Evolutionary conservation across 2,329 filamentous ascomycete genomes (phyloP), one percentile per base, ranked within the genome.

Genomic region (Fusarium verrucosum): DNA sequence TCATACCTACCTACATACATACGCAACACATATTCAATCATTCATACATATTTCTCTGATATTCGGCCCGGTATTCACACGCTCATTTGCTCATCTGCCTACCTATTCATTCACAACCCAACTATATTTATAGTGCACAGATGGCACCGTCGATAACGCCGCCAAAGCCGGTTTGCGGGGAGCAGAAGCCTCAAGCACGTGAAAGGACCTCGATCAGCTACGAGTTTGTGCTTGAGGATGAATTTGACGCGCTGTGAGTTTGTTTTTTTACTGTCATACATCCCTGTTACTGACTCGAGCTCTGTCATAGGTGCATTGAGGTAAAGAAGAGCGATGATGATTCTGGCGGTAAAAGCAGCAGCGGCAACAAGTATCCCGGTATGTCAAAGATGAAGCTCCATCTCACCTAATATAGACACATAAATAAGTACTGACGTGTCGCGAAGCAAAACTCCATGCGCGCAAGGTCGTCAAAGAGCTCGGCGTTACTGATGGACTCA

Each of bases 231-330:
- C 64, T 77, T 25, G 79, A 83, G 52, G 80, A 84, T 33, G 84
- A 85, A 72, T 85, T 85, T 66, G 83, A 85, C 70, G 83, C 83
- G 40, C 74, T 86, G 83, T 86, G 75, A 66, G 82, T 78, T n/a
- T 30, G 33, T 20, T 9, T 7, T 7, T 20, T 23, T 17, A 20
- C 28, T 30, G 6, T 10, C 20, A 6, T 20, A 4, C 11, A 16
- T 28, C 10, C 16, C 7, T 2, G 14, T 43, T 28, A 52, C 53
- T 64, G 36, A 62, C 10, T 16, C 25, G 37, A 40, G 28, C 19
- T 47, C 13, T 19, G 45, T 40, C 32, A 46, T 35, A 76, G 74
- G 20, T 74, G 62, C 35, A 78, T 83, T 56, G 79, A 82, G 61
- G 70, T 80, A 50, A 79, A 75, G 62, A 68, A 68, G 19, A 54